A percentile compares a stretch with the other conserved stretches of the same genome.
Evolutionary conservation across 2,329 filamentous ascomycete genomes (phyloP).

Genomic region (Cladosporium sp.): DNA sequence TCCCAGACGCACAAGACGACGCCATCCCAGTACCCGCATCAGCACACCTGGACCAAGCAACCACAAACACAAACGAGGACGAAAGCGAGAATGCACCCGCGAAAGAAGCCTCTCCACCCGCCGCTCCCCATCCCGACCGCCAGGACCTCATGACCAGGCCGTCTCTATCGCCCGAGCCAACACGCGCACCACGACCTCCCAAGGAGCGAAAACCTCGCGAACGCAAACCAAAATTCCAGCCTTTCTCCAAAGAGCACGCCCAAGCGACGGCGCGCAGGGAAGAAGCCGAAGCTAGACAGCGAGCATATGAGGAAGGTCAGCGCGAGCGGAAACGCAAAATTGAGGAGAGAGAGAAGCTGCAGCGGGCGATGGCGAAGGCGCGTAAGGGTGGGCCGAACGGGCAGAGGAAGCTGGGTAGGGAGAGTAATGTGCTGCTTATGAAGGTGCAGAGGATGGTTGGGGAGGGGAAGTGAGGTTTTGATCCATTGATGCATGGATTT

Average conservation of each 20-base stretch:
- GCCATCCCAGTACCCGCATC: constrained; percentile 29
- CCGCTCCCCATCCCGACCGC: constrained; percentile 44
- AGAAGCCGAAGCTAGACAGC: constrained; percentile 59
- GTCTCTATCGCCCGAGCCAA: constrained; percentile 1
- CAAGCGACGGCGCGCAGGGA: constrained; percentile 46
- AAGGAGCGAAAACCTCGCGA: constrained; percentile 17
- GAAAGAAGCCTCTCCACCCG: constrained; percentile 23
- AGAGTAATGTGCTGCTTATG: constrained; percentile 72
- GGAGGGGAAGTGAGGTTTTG: constrained; percentile 7
- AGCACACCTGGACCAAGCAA: constrained; percentile 17
- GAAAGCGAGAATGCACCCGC: background rate
- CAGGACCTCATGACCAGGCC: constrained; percentile 25
- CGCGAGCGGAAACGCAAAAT: constrained; percentile 50
- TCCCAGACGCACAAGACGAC: constrained; percentile 22
- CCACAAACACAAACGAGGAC: background rate
- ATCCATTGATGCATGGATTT: background rate
- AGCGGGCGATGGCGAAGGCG: constrained; percentile 60
- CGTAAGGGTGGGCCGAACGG: constrained; percentile 61
- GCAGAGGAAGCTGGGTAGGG: constrained; percentile 74
- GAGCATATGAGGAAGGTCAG: constrained; percentile 60
- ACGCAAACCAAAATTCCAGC: constrained; percentile 10
- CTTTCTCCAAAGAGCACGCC: constrained; percentile 11
- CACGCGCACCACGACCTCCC: constrained; percentile 21
- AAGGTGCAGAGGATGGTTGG: constrained; percentile 71
- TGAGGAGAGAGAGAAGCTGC: constrained; percentile 68